A percentile compares a stretch with the other conserved stretches of the same genome.
phyloP scores from a whole-genome alignment of 495 filamentous ascomycete genomes.

The Talaromyces trachyspermus region DNA sequence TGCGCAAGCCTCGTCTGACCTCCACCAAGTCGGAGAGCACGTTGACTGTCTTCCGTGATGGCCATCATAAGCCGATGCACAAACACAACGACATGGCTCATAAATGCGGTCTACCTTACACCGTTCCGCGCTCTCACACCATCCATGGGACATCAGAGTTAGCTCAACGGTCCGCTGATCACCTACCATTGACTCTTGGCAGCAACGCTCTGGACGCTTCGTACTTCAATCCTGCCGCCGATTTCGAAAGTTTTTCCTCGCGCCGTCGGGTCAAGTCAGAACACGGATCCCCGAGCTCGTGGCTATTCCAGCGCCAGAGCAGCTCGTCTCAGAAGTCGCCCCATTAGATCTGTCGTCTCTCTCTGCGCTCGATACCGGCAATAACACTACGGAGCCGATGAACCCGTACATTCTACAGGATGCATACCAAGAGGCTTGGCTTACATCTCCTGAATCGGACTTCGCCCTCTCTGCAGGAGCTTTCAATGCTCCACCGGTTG shows the following conservation, averaged over 20 bases:
- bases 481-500: conserved; percentile 54
- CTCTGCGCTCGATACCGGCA: conserved; percentile 27
- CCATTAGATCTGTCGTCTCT: conserved; percentile 33
- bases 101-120: conserved; percentile 75
- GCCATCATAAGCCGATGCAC: conserved; percentile 88
- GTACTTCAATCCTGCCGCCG: conserved; percentile 27
- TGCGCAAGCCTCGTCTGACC: conserved; percentile 63
- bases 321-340: conserved; percentile 31
- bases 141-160: conserved; percentile 53
- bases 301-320: conserved; percentile 27
- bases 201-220: conserved; percentile 2
- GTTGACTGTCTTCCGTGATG: conserved; percentile 82
- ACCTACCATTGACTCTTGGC: conserved; percentile 42
- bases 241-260: conserved; percentile 37
- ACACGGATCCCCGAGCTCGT: conserved; percentile 62
- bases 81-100: conserved; percentile 83
- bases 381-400: conserved; percentile 24
- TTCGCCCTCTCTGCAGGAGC: conserved; percentile 59
- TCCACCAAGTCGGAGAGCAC: conserved; percentile 77
- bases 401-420: conserved; percentile 39
- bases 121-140: conserved; percentile 64
- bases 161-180: conserved; percentile 63
- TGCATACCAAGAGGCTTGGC: conserved; percentile 33
- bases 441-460: conserved; percentile 53
- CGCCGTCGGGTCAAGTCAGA: conserved; percentile 59